Evolutionary conservation across 2,329 filamentous ascomycete genomes (phyloP), one percentile per base, ranked within the genome.

Genomic region (Dothistroma septosporum): DNA sequence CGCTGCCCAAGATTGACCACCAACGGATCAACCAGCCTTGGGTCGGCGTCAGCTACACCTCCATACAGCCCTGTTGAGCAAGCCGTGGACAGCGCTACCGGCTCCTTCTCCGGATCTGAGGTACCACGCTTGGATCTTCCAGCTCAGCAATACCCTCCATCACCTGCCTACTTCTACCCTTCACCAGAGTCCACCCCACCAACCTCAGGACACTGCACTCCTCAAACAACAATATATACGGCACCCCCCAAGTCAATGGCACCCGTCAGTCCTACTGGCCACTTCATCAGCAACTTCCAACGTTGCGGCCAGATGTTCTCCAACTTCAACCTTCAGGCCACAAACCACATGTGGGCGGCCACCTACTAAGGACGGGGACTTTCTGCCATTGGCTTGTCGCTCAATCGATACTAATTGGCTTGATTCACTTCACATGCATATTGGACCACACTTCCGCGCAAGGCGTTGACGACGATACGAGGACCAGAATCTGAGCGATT

Each of bases 1-100:
- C 82, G 85, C 64, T 97, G 92, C 80, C 81, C 87, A 33, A 80
- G 82, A 66, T 91, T 97, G 75, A 95, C 88, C 75, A 95, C 88
- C 24, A 77, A 66, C 50, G 59, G 58, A 24, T 64, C 74, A 61
- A 79, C 76, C 53, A 80, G 73, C 72, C 75, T 79, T 11, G 71
- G 73, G 16, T 74, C 77, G 12, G 71, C 78, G 50, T 72, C 76
- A n/a, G 28, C 57, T n/a, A 77, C 76, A 50, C 77, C 78, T 54
- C 75, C 75, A n/a, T 76, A 77, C 67, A 73, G 71, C 55, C 77
- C 78, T 8, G 71, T 75, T 44, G 74, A 76, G 59, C 74, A 76
- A 64, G 49, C 64, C 19, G 35, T 66, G 54, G 66, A 68, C 41
- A 64, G 57, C n/a, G 50, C 60, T 31, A 33, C 63, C 46, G 16